A percentile compares a stretch with the other conserved stretches of the same genome.
Conservation (phyloP, 78 protist species). For the Dictyostelium purpureum region DNA sequence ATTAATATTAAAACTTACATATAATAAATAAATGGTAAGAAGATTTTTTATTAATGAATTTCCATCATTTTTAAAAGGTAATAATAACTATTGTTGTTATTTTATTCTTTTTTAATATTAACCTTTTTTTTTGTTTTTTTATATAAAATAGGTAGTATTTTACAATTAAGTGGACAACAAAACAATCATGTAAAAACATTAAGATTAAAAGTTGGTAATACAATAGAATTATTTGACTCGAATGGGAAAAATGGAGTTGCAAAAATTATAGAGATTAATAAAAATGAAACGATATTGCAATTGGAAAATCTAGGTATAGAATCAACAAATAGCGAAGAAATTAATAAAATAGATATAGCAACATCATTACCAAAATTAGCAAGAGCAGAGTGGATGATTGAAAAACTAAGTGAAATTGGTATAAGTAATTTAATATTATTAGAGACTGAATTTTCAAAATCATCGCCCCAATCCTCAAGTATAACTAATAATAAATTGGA, state of each 20-base stretch:
- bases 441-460: conserved; percentile 42
- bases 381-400: conserved; percentile 50
- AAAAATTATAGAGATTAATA: not conserved
- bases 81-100: no score
- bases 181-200: conserved; percentile 36
- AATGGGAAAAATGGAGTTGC: not conserved
- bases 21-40: no score
- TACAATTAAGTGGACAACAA: conserved; percentile 28
- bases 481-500: conserved; percentile 17
- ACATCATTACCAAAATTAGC: conserved; percentile 35
- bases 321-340: not conserved
- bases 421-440: not conserved
- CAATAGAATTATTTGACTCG: conserved; percentile 34
- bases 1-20: no score
- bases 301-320: not conserved
- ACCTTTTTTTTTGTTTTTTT: no score
- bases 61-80: no score
- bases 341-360: conserved; percentile 28
- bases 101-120: no score
- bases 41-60: no score
- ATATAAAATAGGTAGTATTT: no score
- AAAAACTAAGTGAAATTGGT: conserved; percentile 32
- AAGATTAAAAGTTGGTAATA: conserved; percentile 28
- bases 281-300: not conserved
- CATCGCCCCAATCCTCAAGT: not conserved